Evolutionary conservation across 2,329 filamentous ascomycete genomes (phyloP), one percentile per base, ranked within the genome.

Genomic region (Fusarium fujikuroi): DNA sequence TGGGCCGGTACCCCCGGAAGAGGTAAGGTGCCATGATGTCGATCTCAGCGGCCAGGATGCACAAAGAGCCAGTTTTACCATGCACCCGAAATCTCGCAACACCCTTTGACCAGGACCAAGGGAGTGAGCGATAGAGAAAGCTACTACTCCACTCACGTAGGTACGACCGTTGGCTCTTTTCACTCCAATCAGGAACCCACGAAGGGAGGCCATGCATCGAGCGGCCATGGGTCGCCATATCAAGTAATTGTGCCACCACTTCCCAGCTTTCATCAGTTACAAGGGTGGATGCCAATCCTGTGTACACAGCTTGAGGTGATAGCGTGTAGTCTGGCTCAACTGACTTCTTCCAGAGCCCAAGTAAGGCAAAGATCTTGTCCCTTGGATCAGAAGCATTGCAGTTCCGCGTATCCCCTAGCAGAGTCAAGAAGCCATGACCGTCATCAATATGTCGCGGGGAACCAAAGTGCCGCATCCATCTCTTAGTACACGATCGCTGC

Each of bases 31-130:
- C 44, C 11, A 63, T 15, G 1, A 21, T 34, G 16, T 62, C 61
- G 1, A 62, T 43, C 23, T 42, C 43, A 0, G 2, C 11, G 10
- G 57, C 57, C 21, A 14, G 9, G 12, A 42, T 46, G 14, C 58
- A 63, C 1, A 64, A 4, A 9, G 32, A 53, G 3, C 61, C 39
- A 0, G 44, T 44, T 5, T 9, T 7, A 2, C 44, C 18, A 25
- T 64, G 61, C 2, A 64, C 37, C 6, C 15, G 18, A 10, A 64
- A 34, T 19, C 5, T 28, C 0, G 5, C 9, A 25, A 3, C 3
- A 9, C 19, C 9, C 0, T 43, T 23, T 23, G 42, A 18, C n/a
- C 0, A 1, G 3, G 0, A 2, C 15, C 5, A 0, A 4, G 4
- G n/a, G n/a, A 3, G 1, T 16, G 1, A 23, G 40, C 14, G 0